These are phyloP conservation scores for Rosellinia necatrix DNA, from an alignment of 2,329 filamentous ascomycete species.

Conservation along the genomic window DNA sequence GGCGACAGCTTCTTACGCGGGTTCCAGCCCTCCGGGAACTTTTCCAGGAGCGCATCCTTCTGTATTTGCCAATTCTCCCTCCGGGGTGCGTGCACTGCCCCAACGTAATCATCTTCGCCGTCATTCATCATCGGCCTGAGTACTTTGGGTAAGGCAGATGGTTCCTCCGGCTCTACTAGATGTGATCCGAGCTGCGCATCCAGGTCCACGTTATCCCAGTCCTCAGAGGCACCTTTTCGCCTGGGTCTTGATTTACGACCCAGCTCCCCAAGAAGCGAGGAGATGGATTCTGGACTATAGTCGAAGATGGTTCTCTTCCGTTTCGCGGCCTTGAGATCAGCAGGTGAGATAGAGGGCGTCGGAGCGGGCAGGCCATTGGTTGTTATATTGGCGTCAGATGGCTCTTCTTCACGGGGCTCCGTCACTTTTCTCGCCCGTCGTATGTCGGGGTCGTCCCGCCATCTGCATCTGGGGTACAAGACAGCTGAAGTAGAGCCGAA, in stretches of 20 bases:
- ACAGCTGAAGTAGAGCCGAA: conserved; percentile 33
- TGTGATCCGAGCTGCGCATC: background rate
- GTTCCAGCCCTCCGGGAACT: conserved; percentile 81
- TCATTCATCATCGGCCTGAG: conserved; percentile 36
- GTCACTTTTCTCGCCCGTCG: background rate
- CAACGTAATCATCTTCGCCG: background rate
- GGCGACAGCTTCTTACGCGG: conserved; percentile 88
- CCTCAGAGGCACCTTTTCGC: background rate
- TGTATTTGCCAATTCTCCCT: conserved; percentile 72
- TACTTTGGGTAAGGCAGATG: conserved; percentile 25
- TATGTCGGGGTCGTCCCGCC: background rate
- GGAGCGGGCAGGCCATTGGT: conserved; percentile 7
- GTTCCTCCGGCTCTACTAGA: conserved; percentile 10
- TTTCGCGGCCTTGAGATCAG: conserved; percentile 31
- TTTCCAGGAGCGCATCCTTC: conserved; percentile 73
- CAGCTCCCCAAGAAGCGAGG: conserved; percentile 27
- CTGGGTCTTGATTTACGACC: background rate
- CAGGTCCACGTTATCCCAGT: background rate
- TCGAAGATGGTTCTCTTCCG: conserved; percentile 39
- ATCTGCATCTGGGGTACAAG: conserved; percentile 23
- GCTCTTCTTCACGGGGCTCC: background rate
- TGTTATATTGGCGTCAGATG: background rate
- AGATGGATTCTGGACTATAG: conserved; percentile 43
- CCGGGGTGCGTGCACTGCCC: conserved; percentile 28
- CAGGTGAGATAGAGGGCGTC: conserved; percentile 20